phyloP scores from a whole-genome alignment of 1,284 basidiomycete species.

The Melanopsichium pennsylvanicum region DNA sequence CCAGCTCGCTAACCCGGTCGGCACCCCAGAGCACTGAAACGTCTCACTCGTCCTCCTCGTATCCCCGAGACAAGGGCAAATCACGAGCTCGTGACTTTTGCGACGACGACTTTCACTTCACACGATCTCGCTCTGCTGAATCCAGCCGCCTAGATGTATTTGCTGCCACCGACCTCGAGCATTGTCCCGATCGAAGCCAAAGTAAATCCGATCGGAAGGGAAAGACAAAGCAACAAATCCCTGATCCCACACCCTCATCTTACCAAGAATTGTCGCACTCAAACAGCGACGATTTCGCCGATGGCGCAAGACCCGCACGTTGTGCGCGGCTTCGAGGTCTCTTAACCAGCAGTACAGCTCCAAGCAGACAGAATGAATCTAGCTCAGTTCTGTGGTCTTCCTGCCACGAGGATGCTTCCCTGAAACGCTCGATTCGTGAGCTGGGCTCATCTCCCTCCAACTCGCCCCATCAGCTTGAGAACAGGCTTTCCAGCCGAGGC shows the following conservation, averaged over 20 bases:
- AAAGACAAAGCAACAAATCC: conserved; percentile 7
- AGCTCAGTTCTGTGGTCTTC: not conserved
- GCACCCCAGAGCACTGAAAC: not conserved
- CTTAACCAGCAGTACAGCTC: not conserved
- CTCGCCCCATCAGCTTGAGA: conserved; percentile 14
- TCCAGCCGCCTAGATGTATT: conserved; percentile 1
- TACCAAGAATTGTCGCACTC: too few relatives aligned
- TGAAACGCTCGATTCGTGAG: conserved; percentile 26
- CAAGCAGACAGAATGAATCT: not conserved
- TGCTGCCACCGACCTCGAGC: not conserved
- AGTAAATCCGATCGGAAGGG: conserved; percentile 9
- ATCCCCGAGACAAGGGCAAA: conserved; percentile 24
- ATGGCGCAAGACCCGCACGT: not conserved
- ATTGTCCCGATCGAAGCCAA: not conserved
- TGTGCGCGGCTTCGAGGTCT: not conserved
- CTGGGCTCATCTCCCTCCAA: conserved; percentile 25
- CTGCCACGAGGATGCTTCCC: conserved; percentile 6
- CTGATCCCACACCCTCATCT: too few relatives aligned
- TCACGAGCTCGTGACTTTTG: conserved; percentile 10
- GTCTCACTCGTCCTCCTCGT: not conserved
- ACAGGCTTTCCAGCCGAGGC: not conserved
- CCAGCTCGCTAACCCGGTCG: not conserved
- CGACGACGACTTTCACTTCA: not conserved
- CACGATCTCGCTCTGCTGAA: not conserved
- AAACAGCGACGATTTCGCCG: not conserved